Percentiles rank a stretch among this genome's conserved stretches.
These are phyloP conservation scores for Wickerhamomyces chambardii DNA, from an alignment of 805 yeast species.

Conservation along the genomic window DNA sequence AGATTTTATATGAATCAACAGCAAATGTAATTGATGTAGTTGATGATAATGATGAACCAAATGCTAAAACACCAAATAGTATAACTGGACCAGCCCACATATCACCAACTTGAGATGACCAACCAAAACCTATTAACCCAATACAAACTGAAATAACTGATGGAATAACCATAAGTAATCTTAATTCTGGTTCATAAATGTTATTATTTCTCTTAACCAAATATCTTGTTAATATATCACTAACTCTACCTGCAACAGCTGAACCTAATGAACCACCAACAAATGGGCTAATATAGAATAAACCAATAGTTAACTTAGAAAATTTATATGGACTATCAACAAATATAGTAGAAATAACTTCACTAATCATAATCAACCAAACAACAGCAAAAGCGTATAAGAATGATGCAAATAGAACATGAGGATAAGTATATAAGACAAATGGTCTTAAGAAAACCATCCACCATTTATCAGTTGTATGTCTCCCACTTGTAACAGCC, in stretches of 20 bases:
- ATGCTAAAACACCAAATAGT: conserved; percentile 45
- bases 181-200: conserved; percentile 54
- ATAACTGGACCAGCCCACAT: conserved; percentile 50
- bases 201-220: conserved; percentile 40
- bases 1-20: conserved; percentile 46
- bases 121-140: conserved; percentile 58
- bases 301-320: conserved; percentile 36
- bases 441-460: conserved; percentile 48
- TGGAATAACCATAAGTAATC: conserved; percentile 45
- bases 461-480: conserved; percentile 41
- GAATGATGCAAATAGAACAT: conserved; percentile 40
- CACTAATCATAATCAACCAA: conserved; percentile 56
- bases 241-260: conserved; percentile 37
- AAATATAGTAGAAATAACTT: conserved; percentile 43
- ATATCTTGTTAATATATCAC: conserved; percentile 37
- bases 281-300: conserved; percentile 47
- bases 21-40: conserved; percentile 54
- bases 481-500: conserved; percentile 38
- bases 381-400: conserved; percentile 50
- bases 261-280: conserved; percentile 52
- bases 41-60: conserved; percentile 53
- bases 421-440: conserved; percentile 39
- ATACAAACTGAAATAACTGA: conserved; percentile 31
- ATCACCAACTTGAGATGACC: conserved; percentile 39
- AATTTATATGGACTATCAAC: conserved; percentile 29